Percentiles rank a stretch among this genome's conserved stretches.
phyloP scores from a whole-genome alignment of 208 protist genomes.

The Ichthyophonus hoferi region DNA sequence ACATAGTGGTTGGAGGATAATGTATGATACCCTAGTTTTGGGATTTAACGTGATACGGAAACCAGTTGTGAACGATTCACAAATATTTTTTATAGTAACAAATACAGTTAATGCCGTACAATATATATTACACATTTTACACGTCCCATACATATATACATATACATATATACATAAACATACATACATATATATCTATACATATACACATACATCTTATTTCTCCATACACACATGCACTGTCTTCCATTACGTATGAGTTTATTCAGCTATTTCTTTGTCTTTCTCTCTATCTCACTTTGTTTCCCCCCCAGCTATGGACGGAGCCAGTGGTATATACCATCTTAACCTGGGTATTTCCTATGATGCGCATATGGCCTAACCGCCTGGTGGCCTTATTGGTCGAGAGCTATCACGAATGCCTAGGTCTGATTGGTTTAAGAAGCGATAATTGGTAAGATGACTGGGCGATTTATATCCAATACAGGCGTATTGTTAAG shows the following conservation, averaged over 20 bases:
- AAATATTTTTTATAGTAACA: too few relatives aligned
- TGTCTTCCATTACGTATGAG: too few relatives aligned
- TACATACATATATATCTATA: background rate
- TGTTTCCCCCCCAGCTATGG: background rate
- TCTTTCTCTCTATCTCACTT: too few relatives aligned
- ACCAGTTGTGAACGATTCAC: too few relatives aligned
- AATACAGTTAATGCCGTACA: too few relatives aligned
- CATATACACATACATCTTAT: background rate
- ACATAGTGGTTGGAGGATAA: too few relatives aligned
- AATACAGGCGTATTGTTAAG: too few relatives aligned
- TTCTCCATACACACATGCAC: background rate
- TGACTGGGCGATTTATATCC: background rate
- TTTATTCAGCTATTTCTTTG: too few relatives aligned
- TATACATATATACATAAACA: background rate
- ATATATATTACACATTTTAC: too few relatives aligned
- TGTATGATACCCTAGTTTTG: too few relatives aligned
- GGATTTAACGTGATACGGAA: too few relatives aligned
- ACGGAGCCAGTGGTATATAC: conserved; percentile 9
- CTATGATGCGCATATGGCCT: conserved; percentile 18
- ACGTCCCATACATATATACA: background rate
- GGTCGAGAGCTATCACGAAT: background rate
- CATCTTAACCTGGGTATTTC: conserved; percentile 3
- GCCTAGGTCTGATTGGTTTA: conserved; percentile 5
- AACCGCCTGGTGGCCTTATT: background rate
- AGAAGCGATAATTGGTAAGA: background rate